Percentiles rank a stretch among this genome's conserved stretches.
These are phyloP conservation scores for Porogramme epimiltina DNA, from an alignment of 1,284 basidiomycete species.

Conservation along the genomic window DNA sequence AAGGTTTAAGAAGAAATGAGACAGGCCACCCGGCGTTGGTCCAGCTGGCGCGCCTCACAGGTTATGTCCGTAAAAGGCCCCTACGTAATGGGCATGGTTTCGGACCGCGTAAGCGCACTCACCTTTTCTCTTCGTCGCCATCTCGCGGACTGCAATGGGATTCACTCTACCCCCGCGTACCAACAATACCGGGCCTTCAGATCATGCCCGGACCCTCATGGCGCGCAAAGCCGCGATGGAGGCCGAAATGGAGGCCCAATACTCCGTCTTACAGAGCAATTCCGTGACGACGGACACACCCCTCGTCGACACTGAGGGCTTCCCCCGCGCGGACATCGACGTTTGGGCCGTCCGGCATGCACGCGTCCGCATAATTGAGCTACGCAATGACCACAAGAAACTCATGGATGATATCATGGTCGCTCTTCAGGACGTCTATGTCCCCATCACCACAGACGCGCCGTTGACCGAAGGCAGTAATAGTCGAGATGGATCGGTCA, in stretches of 20 bases:
- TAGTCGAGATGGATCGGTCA: neutral
- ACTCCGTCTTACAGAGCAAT: slow-evolving; percentile 60
- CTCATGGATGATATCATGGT: slow-evolving; percentile 69
- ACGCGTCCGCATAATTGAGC: slow-evolving; percentile 68
- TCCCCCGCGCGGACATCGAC: slow-evolving; percentile 83
- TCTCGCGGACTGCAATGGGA: slow-evolving; percentile 39
- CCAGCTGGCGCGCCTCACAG: too few species aligned
- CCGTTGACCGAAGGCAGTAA: neutral
- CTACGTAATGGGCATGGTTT: too few species aligned
- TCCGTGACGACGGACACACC: slow-evolving; percentile 66
- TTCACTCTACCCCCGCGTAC: slow-evolving; percentile 45
- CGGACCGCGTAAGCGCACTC: too few species aligned
- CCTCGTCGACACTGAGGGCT: slow-evolving; percentile 83
- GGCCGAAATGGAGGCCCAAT: slow-evolving; percentile 59
- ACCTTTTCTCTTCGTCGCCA: slow-evolving; percentile 1
- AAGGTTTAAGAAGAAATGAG: neutral
- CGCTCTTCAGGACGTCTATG: slow-evolving; percentile 69
- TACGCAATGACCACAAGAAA: slow-evolving; percentile 75
- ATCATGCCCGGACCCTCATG: slow-evolving; percentile 62
- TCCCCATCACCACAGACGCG: slow-evolving; percentile 37
- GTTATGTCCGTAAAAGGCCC: too few species aligned
- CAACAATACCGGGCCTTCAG: slow-evolving; percentile 41
- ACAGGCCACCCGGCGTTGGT: too few species aligned
- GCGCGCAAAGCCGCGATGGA: slow-evolving; percentile 65
- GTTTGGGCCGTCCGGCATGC: slow-evolving; percentile 82